These are phyloP conservation scores for Candida incommunis DNA, from an alignment of 805 yeast species.

Conservation along the genomic window DNA sequence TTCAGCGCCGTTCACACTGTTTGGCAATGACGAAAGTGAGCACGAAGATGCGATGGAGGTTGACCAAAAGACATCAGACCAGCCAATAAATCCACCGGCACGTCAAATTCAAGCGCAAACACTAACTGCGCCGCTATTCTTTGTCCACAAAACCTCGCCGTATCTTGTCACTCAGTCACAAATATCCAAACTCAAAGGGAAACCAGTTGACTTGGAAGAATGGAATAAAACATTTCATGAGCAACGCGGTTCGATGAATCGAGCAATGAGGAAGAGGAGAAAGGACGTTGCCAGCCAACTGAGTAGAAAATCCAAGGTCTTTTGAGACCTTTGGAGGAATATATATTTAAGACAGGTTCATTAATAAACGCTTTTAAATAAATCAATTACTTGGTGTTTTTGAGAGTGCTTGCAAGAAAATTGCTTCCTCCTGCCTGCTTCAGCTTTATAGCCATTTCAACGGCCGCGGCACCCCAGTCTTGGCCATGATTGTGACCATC, in stretches of 20 bases:
- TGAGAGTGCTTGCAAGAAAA: too few species aligned
- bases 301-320: background rate
- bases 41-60: conserved; percentile 14
- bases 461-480: conserved; percentile 99
- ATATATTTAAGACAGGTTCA: too few species aligned
- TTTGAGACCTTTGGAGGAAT: too few species aligned
- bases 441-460: conserved; percentile 58
- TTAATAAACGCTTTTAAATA: too few species aligned
- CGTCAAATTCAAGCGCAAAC: conserved; percentile 6
- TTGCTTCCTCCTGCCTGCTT: too few species aligned
- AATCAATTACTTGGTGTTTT: too few species aligned
- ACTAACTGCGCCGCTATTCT: conserved; percentile 43
- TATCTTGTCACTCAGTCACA: conserved; percentile 78
- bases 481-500: conserved; percentile 91
- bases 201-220: conserved; percentile 23
- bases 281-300: conserved; percentile 32
- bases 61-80: conserved; percentile 12
- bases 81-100: conserved; percentile 13
- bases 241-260: conserved; percentile 65
- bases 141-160: conserved; percentile 75
- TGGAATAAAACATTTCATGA: conserved; percentile 77
- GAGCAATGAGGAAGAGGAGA: conserved; percentile 58
- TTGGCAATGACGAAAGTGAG: conserved; percentile 34
- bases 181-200: conserved; percentile 36
- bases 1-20: conserved; percentile 27